Conservation (phyloP, 2,329 filamentous ascomycete species). For the Colletotrichum tamarilloi region DNA sequence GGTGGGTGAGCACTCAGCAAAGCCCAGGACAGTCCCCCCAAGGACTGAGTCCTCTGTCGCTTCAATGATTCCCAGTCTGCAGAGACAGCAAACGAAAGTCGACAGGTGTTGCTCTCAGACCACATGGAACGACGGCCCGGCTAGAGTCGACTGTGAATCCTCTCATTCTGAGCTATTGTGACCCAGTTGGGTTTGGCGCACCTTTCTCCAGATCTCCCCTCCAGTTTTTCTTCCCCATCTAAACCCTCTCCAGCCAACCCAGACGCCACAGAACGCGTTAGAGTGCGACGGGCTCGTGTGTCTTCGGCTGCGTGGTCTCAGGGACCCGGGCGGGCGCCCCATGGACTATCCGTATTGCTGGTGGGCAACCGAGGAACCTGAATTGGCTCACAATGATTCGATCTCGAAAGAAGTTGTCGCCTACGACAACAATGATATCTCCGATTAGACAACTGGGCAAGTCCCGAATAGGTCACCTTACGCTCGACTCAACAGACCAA, state of each 20-base stretch:
- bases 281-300: constrained; percentile 19
- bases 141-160: constrained; percentile 3
- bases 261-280: constrained; percentile 6
- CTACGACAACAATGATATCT: neutral
- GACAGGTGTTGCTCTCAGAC: constrained; percentile 13
- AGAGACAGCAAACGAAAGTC: neutral
- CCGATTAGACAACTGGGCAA: neutral
- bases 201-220: constrained; percentile 27
- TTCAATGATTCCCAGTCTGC: neutral
- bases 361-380: neutral
- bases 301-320: neutral
- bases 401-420: constrained; percentile 11
- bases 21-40: neutral
- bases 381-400: neutral
- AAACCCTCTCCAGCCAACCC: constrained; percentile 4
- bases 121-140: constrained; percentile 35
- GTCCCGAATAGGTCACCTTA: neutral
- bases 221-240: constrained; percentile 13
- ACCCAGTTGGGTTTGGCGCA: constrained; percentile 14
- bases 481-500: neutral
- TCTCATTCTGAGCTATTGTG: constrained; percentile 2
- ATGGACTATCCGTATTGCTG: neutral
- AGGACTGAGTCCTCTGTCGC: neutral
- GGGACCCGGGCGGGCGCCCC: neutral
- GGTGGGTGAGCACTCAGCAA: neutral